Conservation (phyloP, 345 rosid genomes). For the Acer negundo region DNA sequence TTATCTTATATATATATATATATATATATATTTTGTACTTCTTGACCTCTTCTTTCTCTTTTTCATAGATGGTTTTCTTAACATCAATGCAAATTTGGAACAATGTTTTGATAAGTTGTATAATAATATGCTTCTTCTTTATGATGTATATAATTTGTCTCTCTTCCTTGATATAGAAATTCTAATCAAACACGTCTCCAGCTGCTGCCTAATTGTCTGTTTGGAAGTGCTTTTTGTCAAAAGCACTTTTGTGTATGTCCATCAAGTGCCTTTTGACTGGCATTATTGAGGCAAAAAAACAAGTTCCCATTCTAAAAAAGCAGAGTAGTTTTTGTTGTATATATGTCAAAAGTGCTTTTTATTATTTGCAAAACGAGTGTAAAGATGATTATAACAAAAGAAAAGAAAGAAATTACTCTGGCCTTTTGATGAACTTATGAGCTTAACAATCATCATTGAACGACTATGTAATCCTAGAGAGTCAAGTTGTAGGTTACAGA, state of each 20-base stretch:
- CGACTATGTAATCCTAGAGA: too few relatives aligned
- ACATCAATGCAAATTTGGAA: slow-evolving; percentile 11
- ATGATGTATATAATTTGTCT: background rate
- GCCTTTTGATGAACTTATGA: background rate
- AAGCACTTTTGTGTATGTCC: background rate
- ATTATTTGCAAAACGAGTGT: too few relatives aligned
- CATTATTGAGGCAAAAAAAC: background rate
- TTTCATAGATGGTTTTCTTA: background rate
- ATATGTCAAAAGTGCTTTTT: background rate
- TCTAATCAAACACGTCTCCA: background rate
- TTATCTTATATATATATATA: too few relatives aligned
- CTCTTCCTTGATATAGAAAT: background rate
- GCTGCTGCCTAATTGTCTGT: background rate
- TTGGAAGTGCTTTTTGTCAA: background rate
- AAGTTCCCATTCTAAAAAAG: too few relatives aligned
- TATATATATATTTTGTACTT: slow-evolving; percentile 14
- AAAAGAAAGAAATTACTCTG: too few relatives aligned
- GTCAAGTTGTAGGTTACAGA: too few relatives aligned
- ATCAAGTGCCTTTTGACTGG: background rate
- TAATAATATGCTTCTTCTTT: background rate
- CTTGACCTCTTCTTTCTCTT: background rate
- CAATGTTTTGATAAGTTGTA: slow-evolving; percentile 1
- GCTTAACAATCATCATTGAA: too few relatives aligned
- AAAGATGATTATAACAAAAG: too few relatives aligned
- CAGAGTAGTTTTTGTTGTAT: background rate